Percentiles rank a stretch among this genome's conserved stretches.
These are phyloP conservation scores for Xylaria castorea DNA, from an alignment of 495 filamentous ascomycete species.

Conservation along the genomic window DNA sequence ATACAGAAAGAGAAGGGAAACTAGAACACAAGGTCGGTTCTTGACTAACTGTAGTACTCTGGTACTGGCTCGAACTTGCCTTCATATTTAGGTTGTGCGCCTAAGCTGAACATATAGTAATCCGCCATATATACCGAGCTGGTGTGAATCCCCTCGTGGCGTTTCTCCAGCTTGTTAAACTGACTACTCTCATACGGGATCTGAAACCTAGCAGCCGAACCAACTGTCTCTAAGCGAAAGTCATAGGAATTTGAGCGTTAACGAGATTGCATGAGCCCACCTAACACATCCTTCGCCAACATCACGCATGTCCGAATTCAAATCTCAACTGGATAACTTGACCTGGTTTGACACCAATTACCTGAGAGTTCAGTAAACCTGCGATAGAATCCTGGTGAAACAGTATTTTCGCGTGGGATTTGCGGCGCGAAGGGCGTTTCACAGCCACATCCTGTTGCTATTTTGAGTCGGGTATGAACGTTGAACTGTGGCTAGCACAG, in stretches of 20 bases:
- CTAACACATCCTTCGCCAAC: not conserved
- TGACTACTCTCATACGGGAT: not conserved
- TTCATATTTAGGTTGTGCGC: not conserved
- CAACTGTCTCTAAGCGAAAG: not conserved
- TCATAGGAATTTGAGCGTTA: conserved; percentile 3
- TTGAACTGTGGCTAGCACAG: not conserved
- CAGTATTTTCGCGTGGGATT: not conserved
- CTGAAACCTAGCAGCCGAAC: conserved; percentile 1
- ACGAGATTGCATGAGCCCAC: conserved; percentile 10
- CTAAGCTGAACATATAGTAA: conserved; percentile 16
- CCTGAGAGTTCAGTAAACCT: not conserved
- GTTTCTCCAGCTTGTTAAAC: not conserved
- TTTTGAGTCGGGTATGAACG: conserved; percentile 24
- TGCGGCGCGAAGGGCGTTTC: conserved; percentile 4
- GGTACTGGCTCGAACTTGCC: not conserved
- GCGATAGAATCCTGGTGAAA: not conserved
- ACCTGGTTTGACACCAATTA: not conserved
- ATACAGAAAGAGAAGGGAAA: not conserved
- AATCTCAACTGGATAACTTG: not conserved
- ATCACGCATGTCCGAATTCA: not conserved
- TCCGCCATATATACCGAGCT: not conserved
- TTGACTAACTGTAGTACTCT: not conserved
- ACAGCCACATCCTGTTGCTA: conserved; percentile 42
- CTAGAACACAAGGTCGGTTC: not conserved
- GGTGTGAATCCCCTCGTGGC: conserved; percentile 3